Evolutionary conservation across 148 eudicot species (phyloP), one percentile per base, ranked within the genome.

Genomic region (Nepenthes gracilis): DNA sequence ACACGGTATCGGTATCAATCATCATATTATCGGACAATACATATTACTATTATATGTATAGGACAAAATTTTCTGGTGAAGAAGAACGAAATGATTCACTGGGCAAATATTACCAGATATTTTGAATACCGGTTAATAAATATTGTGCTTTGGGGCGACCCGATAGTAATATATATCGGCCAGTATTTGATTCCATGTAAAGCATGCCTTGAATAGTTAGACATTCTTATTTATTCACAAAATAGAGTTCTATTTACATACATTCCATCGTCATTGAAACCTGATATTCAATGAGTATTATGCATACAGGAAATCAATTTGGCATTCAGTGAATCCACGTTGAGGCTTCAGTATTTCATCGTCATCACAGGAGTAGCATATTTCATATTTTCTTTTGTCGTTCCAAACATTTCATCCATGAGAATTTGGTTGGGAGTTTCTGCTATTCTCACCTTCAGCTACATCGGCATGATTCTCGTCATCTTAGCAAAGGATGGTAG

Each of bases 321-420:
- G 57, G 81, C 65, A 62, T 70, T 81, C 63, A 81, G 77, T 62
- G 74, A 77, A 61, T 70, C 78, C 36, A 57, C 82, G 36, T 47
- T 79, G 53, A 77, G 90, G 71, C 86, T 84, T 33, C 90, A 81
- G 64, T 81, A 77, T 64, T 81, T 62, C 71, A 81, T 84, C 67
- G 59, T 74, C 59, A 75, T 81, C 62, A 81, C 90, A 38, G 90
- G 86, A 70, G 75, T 59, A 47, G 55, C 78, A 4, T 84, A 75
- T 63, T 75, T 75, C 61, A 43, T 62, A 48, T 84, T 81, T 50
- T 55, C 90, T 4, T 48, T 79, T 36, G 33, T 71, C 36, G 90
- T 84, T 54, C 90, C 90, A 35, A 77, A 81, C 48, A 58, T 84
- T 77, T 84, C 90, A 5, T 74, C 86, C 54, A 79, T 81, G 82